Evolutionary conservation across 805 yeast genomes (phyloP).

Genomic region (Ogataea minuta): DNA sequence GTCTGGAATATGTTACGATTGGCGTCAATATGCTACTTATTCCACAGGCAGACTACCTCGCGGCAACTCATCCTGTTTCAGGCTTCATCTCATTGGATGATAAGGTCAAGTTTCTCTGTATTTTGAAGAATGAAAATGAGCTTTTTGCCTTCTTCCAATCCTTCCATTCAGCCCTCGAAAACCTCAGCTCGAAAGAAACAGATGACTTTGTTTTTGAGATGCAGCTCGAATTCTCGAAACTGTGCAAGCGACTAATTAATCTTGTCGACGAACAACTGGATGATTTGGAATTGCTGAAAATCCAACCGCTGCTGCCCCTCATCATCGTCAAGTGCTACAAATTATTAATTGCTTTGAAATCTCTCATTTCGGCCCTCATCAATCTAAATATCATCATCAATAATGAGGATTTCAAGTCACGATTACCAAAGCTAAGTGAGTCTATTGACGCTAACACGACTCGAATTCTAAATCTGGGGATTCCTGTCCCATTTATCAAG

Average conservation of each 20-base stretch:
- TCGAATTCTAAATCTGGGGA: conserved; percentile 18
- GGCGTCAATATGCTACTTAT: conserved; percentile 27
- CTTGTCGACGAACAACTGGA: conserved; percentile 32
- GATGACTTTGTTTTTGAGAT: conserved; percentile 30
- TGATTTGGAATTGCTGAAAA: conserved; percentile 27
- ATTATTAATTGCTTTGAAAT: conserved; percentile 17
- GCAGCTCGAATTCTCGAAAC: conserved; percentile 31
- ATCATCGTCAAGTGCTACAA: conserved; percentile 29
- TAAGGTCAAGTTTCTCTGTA: conserved; percentile 27
- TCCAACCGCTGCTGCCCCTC: conserved; percentile 29
- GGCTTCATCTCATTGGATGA: conserved; percentile 18
- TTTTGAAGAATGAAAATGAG: conserved; percentile 26
- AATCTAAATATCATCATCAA: conserved; percentile 21
- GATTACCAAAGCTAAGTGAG: conserved; percentile 26
- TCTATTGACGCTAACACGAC: conserved; percentile 16
- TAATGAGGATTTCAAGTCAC: conserved; percentile 24
- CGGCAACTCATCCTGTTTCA: conserved; percentile 15
- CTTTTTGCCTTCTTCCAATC: conserved; percentile 17
- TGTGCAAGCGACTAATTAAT: conserved; percentile 28
- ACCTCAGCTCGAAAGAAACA: conserved; percentile 13
- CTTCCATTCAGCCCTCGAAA: conserved; percentile 5
- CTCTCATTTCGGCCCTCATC: conserved; percentile 24
- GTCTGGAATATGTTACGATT: conserved; percentile 24
- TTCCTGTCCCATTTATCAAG: conserved; percentile 23
- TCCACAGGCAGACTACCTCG: conserved; percentile 17